Evolutionary conservation across 2,329 filamentous ascomycete genomes (phyloP), one percentile per base, ranked within the genome.

Genomic region (Apiospora marii): DNA sequence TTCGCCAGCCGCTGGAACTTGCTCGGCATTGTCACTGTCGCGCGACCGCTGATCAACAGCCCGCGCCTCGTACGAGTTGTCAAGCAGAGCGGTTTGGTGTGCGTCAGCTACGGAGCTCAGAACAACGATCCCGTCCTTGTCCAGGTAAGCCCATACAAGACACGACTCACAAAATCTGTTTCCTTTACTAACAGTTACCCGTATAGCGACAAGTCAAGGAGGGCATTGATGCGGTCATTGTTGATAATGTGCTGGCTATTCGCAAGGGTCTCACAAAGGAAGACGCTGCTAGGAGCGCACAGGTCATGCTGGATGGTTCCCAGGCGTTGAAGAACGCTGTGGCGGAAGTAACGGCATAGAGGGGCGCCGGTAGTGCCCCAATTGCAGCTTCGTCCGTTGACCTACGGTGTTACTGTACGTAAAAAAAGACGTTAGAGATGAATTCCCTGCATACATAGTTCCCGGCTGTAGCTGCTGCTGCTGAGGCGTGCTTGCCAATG

Each of bases 181-280:
- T 10, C 53, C 14, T 22, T 61, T 12, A 7, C 22, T 71, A 22
- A n/a, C n/a, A 27, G 58, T 10, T 46, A 10, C 64, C n/a, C 10
- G 0, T 70, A 76, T 80, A 95, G 92, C 85, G 92, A 75, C 96
- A 99, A 91, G 94, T 97, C 13, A 93, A 94, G 71, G 94, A 98
- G 83, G 96, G 96, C 68, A 98, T 99, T 74, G 96, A 99, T 80
- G 96, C 96, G 1, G 96, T 99, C 71, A 99, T 99, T 79, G 96
- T 98, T 19, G 96, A 99, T 81, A 96, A 91, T 74, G 96, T 99
- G 3, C 89, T 98, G 43, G 94, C 94, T 53, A 98, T 99, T 77
- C 91, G 96, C 67, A 95, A 98, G 83, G 96, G 94, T 0, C 87
- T 99, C 74, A 96, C 94, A 0, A 84, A 79, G 46, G 79, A 78